Evolutionary conservation across 2,329 filamentous ascomycete genomes (phyloP).

Genomic region (Incumbomyces lentus): DNA sequence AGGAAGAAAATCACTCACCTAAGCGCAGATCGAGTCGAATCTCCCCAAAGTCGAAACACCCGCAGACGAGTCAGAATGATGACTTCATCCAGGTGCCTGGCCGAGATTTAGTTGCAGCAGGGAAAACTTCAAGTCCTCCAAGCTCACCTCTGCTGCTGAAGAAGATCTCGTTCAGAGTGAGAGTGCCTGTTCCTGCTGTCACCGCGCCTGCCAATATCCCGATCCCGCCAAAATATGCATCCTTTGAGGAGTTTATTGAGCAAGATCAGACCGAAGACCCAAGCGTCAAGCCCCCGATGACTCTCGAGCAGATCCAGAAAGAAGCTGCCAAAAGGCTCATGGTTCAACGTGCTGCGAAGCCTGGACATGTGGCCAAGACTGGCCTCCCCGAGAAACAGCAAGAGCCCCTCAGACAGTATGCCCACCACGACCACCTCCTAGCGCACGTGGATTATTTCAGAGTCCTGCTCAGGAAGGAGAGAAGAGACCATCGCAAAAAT

Average conservation of each 20-base stretch:
- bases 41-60: neutral
- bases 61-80: neutral
- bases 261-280: conserved; percentile 36
- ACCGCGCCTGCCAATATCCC: conserved; percentile 44
- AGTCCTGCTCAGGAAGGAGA: conserved; percentile 68
- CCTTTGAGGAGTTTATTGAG: conserved; percentile 56
- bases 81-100: conserved; percentile 3
- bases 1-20: neutral
- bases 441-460: conserved; percentile 72
- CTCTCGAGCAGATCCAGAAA: conserved; percentile 50
- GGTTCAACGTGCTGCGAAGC: conserved; percentile 61
- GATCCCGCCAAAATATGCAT: conserved; percentile 35
- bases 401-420: conserved; percentile 69
- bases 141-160: conserved; percentile 17
- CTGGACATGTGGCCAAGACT: conserved; percentile 50
- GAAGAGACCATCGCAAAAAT: conserved; percentile 46
- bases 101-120: conserved; percentile 2
- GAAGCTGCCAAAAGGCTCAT: conserved; percentile 62
- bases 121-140: neutral
- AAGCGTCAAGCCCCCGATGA: conserved; percentile 36
- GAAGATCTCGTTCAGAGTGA: conserved; percentile 40
- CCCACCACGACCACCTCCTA: conserved; percentile 76
- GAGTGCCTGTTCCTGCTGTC: conserved; percentile 40
- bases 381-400: conserved; percentile 60
- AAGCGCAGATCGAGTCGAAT: conserved; percentile 2